Evolutionary conservation across 257 asterid genomes (phyloP).

Genomic region (Fraxinus excelsior): DNA sequence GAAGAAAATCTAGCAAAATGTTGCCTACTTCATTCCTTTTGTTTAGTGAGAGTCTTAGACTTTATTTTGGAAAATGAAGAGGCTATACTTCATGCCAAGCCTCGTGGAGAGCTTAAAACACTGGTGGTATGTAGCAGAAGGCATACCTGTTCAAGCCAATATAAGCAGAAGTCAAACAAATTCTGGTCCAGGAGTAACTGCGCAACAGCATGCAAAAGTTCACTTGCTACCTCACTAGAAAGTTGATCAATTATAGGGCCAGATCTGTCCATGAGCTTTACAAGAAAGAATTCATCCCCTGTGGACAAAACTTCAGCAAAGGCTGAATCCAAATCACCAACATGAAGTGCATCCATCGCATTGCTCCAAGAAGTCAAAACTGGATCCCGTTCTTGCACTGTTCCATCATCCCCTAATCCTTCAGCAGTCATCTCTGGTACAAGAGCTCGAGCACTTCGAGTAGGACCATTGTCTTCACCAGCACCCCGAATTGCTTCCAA

Average conservation of each 20-base stretch:
- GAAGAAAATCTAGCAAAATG: not conserved
- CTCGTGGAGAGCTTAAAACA: conserved; percentile 5
- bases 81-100: not conserved
- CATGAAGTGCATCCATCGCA: conserved; percentile 91
- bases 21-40: not conserved
- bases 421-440: conserved; percentile 84
- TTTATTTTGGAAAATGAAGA: not conserved
- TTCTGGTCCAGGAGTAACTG: conserved; percentile 77
- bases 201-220: conserved; percentile 72
- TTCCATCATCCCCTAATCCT: conserved; percentile 70
- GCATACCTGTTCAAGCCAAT: conserved; percentile 94
- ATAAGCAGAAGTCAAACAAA: conserved; percentile 74
- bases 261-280: conserved; percentile 91
- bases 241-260: conserved; percentile 93
- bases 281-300: conserved; percentile 85
- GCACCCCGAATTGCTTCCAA: conserved; percentile 97
- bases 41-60: not conserved
- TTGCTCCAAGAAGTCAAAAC: conserved; percentile 89
- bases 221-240: conserved; percentile 77
- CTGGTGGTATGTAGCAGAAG: conserved; percentile 10
- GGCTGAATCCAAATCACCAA: conserved; percentile 84
- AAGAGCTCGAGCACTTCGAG: conserved; percentile 75
- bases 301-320: conserved; percentile 82
- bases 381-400: conserved; percentile 74
- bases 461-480: conserved; percentile 80